These are phyloP conservation scores for Nemania bipapillata DNA, from an alignment of 2,329 filamentous ascomycete genomes.

Conservation along the genomic window DNA sequence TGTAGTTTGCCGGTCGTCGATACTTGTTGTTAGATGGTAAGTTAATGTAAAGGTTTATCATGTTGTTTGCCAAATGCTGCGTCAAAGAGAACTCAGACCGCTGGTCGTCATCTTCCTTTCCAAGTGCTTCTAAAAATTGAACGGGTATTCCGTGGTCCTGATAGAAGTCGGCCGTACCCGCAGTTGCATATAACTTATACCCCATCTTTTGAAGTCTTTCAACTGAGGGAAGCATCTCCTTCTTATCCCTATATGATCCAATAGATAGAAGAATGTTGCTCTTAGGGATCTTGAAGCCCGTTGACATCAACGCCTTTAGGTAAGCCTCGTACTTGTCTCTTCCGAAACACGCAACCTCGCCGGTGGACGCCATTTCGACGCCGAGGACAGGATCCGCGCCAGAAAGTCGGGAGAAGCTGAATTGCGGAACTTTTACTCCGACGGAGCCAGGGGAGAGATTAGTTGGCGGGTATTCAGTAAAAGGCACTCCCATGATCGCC, in stretches of 20 bases:
- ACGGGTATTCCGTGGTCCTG: slow-evolving; percentile 91
- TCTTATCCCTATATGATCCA: slow-evolving; percentile 96
- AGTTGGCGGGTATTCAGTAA: slow-evolving; percentile 82
- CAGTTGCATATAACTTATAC: slow-evolving; percentile 95
- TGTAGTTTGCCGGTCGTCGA: slow-evolving; percentile 95
- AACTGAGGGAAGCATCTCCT: slow-evolving; percentile 94
- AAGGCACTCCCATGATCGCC: slow-evolving; percentile 87
- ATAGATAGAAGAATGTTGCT: slow-evolving; percentile 96
- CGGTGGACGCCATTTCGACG: slow-evolving; percentile 99
- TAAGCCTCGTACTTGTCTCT: slow-evolving; percentile 97
- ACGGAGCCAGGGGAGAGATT: slow-evolving; percentile 84
- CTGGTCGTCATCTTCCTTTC: slow-evolving; percentile 80
- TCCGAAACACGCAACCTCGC: slow-evolving; percentile 97
- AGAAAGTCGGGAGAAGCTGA: slow-evolving; percentile 96
- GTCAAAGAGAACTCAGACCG: slow-evolving; percentile 97
- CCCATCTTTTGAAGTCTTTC: slow-evolving; percentile 88
- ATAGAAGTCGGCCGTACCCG: slow-evolving; percentile 95
- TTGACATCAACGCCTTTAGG: slow-evolving; percentile 93
- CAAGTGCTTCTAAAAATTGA: slow-evolving; percentile 90
- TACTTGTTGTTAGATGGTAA: slow-evolving; percentile 98
- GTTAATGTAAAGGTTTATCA: slow-evolving; percentile 99
- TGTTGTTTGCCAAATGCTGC: slow-evolving; percentile 95
- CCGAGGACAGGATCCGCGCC: slow-evolving; percentile 95
- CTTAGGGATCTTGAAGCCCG: slow-evolving; percentile 94
- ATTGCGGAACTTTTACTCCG: slow-evolving; percentile 97